Base-by-base conservation (phyloP, 1,284 basidiomycete genomes). In the Tetrapyrgos nigripes region DNA sequence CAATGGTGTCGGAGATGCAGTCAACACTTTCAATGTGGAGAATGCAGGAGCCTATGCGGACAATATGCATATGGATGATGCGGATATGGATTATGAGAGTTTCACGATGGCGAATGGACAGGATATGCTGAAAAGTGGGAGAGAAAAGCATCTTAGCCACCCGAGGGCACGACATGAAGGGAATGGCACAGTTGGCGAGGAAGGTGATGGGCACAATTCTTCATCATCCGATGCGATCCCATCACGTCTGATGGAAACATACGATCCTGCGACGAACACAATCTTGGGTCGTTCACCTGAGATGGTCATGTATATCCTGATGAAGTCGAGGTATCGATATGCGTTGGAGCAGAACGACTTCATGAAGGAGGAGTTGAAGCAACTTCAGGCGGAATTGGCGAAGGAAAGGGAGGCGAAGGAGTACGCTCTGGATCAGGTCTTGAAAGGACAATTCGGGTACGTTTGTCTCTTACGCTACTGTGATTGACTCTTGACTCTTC, bases 241-340 rank as follows among this genome's bases (percentile, higher is more conserved):
- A 1, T 68, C 74, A 1, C 79, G 86, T 63, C 74, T 90, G 2
- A 63, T 73, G 27, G 70, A 73, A 14, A 77, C 80, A 23, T 75
- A 78, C 59, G 82, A 86, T 62, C 81, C 83, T 0, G 73, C 72
- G 26, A 89, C 85, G 0, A 84, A 83, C 1, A 73, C 84, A 24
- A 82, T 92, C 13, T 69, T 82, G 62, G 88, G 87, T 2, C 81
- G 88, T 17, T 76, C 85, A 23, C 86, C 82, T 0, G 75, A 79
- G 33, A 83, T 88, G 76, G 84, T 84, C 27, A 83, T 83, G 73
- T 93, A 94, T 69, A 75, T 93, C n/a, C 65, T 92, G 28, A 86
- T 85, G 79, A 93, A 93, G 67, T 90, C 92, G 2, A 92, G 92
- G 66, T 81, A 87, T 66, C 74, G 74, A 26, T 89, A 84, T 67